A percentile compares a stretch with the other conserved stretches of the same genome.
Evolutionary conservation across 352 stramenopile genomes (phyloP).

Genomic region (Pythium coloratum): DNA sequence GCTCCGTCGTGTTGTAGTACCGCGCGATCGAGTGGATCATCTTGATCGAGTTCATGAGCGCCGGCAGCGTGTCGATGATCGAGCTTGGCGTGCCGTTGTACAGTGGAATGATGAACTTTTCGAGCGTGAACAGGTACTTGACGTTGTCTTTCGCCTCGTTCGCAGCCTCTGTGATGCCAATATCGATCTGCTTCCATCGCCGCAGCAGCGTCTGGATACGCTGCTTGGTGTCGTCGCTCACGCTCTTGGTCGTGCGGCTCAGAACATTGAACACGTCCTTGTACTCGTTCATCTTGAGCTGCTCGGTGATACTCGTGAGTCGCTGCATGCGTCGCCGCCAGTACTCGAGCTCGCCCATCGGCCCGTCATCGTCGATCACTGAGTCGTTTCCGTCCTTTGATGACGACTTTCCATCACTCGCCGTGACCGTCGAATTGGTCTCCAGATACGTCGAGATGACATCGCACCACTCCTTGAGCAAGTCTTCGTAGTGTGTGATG

Average conservation of each 20-base stretch:
- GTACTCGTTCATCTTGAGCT: slow-evolving; percentile 97
- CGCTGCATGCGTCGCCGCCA: slow-evolving; percentile 96
- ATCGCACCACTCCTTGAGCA: slow-evolving; percentile 97
- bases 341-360: slow-evolving; percentile 97
- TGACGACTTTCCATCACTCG: slow-evolving; percentile 19
- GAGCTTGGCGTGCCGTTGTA: slow-evolving; percentile 93
- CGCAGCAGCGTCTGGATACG: slow-evolving; percentile 93
- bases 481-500: slow-evolving; percentile 93
- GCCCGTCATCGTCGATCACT: slow-evolving; percentile 88
- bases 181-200: slow-evolving; percentile 98
- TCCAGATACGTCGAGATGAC: slow-evolving; percentile 95
- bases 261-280: slow-evolving; percentile 95
- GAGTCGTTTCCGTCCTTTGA: slow-evolving; percentile 51
- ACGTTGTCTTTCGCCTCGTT: slow-evolving; percentile 99
- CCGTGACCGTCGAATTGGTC: slow-evolving; percentile 74
- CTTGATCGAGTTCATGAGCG: slow-evolving; percentile 99
- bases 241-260: slow-evolving; percentile 80
- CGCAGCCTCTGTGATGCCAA: slow-evolving; percentile 96
- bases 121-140: slow-evolving; percentile 98
- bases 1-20: slow-evolving; percentile 99
- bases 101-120: slow-evolving; percentile 93
- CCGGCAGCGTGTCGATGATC: slow-evolving; percentile 98
- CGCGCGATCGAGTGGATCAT: slow-evolving; percentile 99
- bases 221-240: slow-evolving; percentile 89
- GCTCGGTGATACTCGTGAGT: slow-evolving; percentile 98